Base-by-base conservation (phyloP, 75 land plant species). In the Pseudotsuga menziesii region DNA sequence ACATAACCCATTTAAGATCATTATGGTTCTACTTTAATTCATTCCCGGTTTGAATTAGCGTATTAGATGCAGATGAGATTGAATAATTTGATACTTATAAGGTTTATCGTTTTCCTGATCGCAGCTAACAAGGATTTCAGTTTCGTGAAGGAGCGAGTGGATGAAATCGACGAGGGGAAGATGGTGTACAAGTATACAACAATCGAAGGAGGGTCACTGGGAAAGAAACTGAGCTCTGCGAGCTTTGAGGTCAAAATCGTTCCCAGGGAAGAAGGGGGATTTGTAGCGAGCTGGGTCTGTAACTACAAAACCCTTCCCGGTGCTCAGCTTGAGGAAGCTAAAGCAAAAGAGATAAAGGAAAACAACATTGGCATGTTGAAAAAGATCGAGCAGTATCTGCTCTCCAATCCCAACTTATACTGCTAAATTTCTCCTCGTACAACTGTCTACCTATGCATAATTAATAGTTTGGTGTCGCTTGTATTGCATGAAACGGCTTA, bases 371-470 rank as follows among this genome's bases (percentile, higher is more conserved):
- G 61, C n/a, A 52, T 80, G 36, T 69, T 61, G 78, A 83, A 80
- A 72, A 82, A 79, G 32, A 67, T 82, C 11, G 88, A 83, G 69
- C 80, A 58, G 0, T 80, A 86, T 62, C 73, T 86, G n/a, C 15
- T 78, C 2, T 78, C 84, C 57, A 78, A 86, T 48, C 88, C 88
- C 52, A 63, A 78, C 0, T 61, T 61, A 25, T 61, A 61, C 63
- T 41, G 44, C 41, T 39, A 39, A 39, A 39, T 39, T 5, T 39
- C 3, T 39, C 41, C n/a, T n/a, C n/a, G 20, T 58, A n/a, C n/a
- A n/a, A n/a, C n/a, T n/a, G n/a, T n/a, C n/a, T n/a, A n/a, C n/a
- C n/a, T n/a, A n/a, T n/a, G n/a, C n/a, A n/a, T n/a, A n/a, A n/a
- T n/a, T n/a, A n/a, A n/a, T n/a, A n/a, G n/a, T n/a, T n/a, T n/a